phyloP scores from a whole-genome alignment of 352 stramenopile genomes.

The Saprolegnia diclina region DNA sequence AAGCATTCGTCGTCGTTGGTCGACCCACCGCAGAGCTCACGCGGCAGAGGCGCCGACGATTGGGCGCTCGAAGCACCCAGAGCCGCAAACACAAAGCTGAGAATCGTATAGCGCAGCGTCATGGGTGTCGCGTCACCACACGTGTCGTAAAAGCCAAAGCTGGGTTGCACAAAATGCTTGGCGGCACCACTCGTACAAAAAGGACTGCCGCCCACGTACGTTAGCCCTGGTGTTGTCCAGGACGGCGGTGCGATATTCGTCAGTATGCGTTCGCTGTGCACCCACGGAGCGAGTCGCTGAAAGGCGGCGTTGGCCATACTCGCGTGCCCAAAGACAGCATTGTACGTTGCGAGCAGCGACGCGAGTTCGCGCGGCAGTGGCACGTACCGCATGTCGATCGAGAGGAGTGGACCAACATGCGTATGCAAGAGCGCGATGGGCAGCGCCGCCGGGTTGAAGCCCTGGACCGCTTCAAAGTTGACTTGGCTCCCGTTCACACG shows the following conservation, averaged over 20 bases:
- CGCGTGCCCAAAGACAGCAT: neutral
- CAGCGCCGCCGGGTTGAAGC: neutral
- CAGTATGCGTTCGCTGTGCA: no score
- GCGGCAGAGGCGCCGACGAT: neutral
- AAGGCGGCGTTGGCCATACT: neutral
- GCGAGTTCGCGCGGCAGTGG: neutral
- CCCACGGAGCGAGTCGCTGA: neutral
- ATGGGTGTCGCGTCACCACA: neutral
- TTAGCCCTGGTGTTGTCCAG: neutral
- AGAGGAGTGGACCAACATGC: neutral
- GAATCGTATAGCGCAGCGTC: neutral
- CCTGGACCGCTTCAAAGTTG: neutral
- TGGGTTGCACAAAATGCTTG: neutral
- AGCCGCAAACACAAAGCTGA: neutral
- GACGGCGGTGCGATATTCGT: neutral
- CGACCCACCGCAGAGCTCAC: no score
- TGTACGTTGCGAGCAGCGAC: neutral
- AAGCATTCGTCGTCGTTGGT: no score
- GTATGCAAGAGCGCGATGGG: neutral
- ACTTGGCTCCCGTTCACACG: neutral
- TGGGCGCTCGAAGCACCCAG: no score
- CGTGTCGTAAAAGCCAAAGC: neutral
- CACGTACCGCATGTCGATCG: neutral
- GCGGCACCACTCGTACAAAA: neutral
- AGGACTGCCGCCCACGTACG: neutral